Evolutionary conservation across 257 asterid species (phyloP).

Genomic region (Striga asiatica): DNA sequence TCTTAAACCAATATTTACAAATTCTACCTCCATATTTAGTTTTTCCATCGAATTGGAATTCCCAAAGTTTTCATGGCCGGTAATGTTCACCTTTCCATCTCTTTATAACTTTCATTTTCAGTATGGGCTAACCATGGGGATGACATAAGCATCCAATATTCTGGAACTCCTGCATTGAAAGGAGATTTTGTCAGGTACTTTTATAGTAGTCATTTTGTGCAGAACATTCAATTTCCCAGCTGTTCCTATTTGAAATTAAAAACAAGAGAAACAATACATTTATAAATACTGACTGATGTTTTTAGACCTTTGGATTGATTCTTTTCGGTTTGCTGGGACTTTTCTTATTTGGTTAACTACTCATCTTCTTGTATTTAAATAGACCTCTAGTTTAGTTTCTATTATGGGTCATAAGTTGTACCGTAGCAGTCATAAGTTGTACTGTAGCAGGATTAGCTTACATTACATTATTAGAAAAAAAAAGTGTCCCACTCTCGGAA

Average conservation of each 20-base stretch:
- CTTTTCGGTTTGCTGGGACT: not conserved
- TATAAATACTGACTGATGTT: not conserved
- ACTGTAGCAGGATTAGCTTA: not conserved
- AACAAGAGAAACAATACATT: not conserved
- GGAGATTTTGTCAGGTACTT: constrained; percentile 95
- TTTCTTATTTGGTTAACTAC: not conserved
- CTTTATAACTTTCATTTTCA: constrained; percentile 31
- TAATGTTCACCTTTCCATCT: constrained; percentile 14
- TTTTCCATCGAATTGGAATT: constrained; percentile 6
- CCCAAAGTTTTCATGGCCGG: constrained; percentile 1
- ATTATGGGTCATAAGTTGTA: not conserved
- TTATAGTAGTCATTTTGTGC: constrained; percentile 1
- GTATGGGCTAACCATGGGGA: constrained; percentile 99
- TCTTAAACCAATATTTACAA: constrained; percentile 3
- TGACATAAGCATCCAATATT: constrained; percentile 92
- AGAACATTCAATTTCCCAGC: not conserved
- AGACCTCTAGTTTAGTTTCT: not conserved
- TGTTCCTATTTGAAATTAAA: constrained; percentile 4
- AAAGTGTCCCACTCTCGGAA: not conserved
- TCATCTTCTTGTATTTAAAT: not conserved
- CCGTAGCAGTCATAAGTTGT: not conserved
- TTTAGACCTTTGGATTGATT: not conserved
- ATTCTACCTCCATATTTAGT: constrained; percentile 5
- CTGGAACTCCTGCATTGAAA: constrained; percentile 97
- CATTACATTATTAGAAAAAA: not conserved